phyloP scores from a whole-genome alignment of 192 early-diverging fungal genomes.

The Powellomyces hirtus region DNA sequence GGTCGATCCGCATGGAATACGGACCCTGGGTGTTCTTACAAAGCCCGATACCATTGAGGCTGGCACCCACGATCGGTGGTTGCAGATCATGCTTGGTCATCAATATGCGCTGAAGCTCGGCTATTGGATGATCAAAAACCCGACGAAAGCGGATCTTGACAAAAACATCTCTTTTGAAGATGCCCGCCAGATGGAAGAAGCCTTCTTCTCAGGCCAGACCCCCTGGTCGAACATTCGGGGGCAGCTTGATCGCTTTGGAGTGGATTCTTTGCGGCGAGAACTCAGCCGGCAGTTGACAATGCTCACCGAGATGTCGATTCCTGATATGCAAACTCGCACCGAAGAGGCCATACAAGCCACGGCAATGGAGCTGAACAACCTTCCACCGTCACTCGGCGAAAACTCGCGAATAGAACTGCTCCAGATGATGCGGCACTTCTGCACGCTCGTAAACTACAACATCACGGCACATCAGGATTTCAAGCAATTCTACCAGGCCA shows the following conservation, averaged over 20 bases:
- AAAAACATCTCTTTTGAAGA: conserved; percentile 31
- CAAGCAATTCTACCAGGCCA: conserved; percentile 45
- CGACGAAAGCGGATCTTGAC: conserved; percentile 42
- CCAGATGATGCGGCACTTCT: conserved; percentile 48
- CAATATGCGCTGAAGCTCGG: conserved; percentile 47
- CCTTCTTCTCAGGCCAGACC: conserved; percentile 31
- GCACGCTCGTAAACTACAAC: conserved; percentile 42
- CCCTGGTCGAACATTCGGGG: conserved; percentile 38
- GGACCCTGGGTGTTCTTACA: conserved; percentile 61
- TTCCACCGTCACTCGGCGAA: conserved; percentile 39
- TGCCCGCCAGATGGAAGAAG: conserved; percentile 30
- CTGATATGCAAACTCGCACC: conserved; percentile 39
- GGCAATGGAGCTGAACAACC: conserved; percentile 25
- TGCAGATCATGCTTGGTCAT: conserved; percentile 49
- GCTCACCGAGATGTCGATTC: conserved; percentile 40
- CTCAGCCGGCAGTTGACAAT: conserved; percentile 37
- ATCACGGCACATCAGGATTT: conserved; percentile 46
- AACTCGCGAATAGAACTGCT: conserved; percentile 47
- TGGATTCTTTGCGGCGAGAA: conserved; percentile 33
- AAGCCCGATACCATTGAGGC: conserved; percentile 62
- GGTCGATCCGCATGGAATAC: conserved; percentile 48
- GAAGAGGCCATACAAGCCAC: conserved; percentile 40
- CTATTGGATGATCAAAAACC: conserved; percentile 55
- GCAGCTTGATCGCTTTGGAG: conserved; percentile 44
- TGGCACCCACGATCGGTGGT: conserved; percentile 50